Conservation (phyloP, 257 asterid genomes). For the Knoxia roxburghii region DNA sequence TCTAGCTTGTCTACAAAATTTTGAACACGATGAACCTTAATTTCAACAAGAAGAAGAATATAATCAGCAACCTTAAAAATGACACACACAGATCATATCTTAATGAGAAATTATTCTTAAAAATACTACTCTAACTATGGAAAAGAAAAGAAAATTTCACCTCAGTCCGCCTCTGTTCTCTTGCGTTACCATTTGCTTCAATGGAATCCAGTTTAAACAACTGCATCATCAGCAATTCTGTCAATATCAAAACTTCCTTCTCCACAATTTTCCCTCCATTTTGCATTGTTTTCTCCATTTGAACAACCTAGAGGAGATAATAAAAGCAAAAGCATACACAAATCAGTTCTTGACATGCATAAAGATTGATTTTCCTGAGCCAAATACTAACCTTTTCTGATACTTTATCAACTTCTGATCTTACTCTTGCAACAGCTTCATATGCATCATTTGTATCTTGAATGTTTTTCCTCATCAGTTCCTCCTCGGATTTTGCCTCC, state of each 20-base stretch:
- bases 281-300: conserved; percentile 19
- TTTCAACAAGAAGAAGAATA: neutral
- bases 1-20: conserved; percentile 23
- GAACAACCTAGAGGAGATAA: conserved; percentile 26
- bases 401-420: conserved; percentile 26
- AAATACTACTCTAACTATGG: too few relatives aligned
- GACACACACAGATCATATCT: too few relatives aligned
- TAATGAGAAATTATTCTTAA: too few relatives aligned
- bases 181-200: conserved; percentile 27
- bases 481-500: conserved; percentile 24
- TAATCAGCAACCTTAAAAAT: neutral
- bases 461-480: conserved; percentile 10
- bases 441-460: neutral
- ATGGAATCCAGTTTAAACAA: conserved; percentile 28
- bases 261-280: conserved; percentile 17
- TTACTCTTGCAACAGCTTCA: conserved; percentile 19
- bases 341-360: too few relatives aligned
- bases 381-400: conserved; percentile 16
- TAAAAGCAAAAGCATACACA: too few relatives aligned
- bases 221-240: conserved; percentile 29
- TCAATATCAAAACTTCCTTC: conserved; percentile 19
- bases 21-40: conserved; percentile 27
- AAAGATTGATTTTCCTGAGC: too few relatives aligned
- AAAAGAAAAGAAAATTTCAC: too few relatives aligned
- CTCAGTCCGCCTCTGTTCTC: conserved; percentile 23